Evolutionary conservation across 768 basidiomycete species (phyloP).

Genomic region (Tulasnella calospora): DNA sequence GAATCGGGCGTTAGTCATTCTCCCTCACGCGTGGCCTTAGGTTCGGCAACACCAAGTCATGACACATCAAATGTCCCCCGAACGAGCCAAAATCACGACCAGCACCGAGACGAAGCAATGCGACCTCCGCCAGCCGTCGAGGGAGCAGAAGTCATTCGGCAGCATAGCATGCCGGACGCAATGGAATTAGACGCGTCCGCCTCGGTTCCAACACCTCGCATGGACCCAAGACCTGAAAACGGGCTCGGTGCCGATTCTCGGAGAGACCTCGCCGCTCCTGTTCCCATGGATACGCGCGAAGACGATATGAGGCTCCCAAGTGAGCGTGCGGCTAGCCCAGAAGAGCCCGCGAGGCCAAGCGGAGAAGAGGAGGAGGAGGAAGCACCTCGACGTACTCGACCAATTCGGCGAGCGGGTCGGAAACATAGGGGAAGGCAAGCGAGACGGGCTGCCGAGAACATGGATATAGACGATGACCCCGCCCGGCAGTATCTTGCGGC

Average conservation of each 20-base stretch:
- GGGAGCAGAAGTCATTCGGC: neutral
- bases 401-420: neutral
- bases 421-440: neutral
- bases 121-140: neutral
- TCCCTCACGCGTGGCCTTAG: neutral
- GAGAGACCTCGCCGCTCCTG: neutral
- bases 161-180: neutral
- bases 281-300: neutral
- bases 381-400: neutral
- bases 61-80: neutral
- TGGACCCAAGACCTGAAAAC: neutral
- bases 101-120: neutral
- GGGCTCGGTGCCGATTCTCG: neutral
- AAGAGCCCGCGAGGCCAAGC: neutral
- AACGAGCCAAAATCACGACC: neutral
- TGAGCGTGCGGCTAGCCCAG: neutral
- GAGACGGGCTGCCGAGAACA: neutral
- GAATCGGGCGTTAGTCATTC: neutral
- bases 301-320: neutral
- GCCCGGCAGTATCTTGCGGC: neutral
- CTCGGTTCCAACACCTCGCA: neutral
- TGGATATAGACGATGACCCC: constrained; percentile 1
- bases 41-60: neutral
- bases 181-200: neutral
- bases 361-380: neutral